Conservation (phyloP, 257 asterid species). For the Rauvolfia tetraphylla region DNA sequence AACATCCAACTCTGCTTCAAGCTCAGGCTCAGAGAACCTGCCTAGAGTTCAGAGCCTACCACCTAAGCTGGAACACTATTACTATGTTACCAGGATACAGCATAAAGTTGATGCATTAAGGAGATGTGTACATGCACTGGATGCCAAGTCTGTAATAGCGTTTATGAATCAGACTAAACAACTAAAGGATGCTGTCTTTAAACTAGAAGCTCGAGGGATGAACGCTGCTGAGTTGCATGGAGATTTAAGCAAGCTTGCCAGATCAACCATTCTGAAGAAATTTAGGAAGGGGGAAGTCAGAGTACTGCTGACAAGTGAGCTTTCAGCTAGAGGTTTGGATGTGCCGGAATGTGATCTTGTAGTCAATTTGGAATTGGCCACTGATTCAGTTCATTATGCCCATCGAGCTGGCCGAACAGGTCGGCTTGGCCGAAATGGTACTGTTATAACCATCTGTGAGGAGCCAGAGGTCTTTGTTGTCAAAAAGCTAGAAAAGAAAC, state of each 20-base stretch:
- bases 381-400: conserved; percentile 83
- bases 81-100: conserved; percentile 65
- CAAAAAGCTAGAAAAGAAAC: conserved; percentile 85
- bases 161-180: conserved; percentile 91
- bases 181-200: conserved; percentile 79
- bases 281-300: conserved; percentile 74
- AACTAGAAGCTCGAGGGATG: conserved; percentile 94
- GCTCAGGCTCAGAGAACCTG: conserved; percentile 31
- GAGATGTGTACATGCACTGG: conserved; percentile 82
- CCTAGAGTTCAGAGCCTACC: conserved; percentile 73
- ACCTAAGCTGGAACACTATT: conserved; percentile 77
- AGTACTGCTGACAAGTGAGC: conserved; percentile 85
- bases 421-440: conserved; percentile 82
- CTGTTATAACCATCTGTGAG: conserved; percentile 84
- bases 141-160: conserved; percentile 75
- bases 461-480: conserved; percentile 76
- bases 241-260: conserved; percentile 66
- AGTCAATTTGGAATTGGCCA: conserved; percentile 84
- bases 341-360: conserved; percentile 95
- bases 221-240: conserved; percentile 89
- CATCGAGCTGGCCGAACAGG: conserved; percentile 98
- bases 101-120: conserved; percentile 86
- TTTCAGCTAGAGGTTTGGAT: conserved; percentile 95
- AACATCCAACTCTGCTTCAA: conserved; percentile 29
- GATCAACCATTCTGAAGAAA: conserved; percentile 77